These are phyloP conservation scores for Borealophlyctis nickersoniae DNA, from an alignment of 192 early-diverging fungal species.

Conservation along the genomic window DNA sequence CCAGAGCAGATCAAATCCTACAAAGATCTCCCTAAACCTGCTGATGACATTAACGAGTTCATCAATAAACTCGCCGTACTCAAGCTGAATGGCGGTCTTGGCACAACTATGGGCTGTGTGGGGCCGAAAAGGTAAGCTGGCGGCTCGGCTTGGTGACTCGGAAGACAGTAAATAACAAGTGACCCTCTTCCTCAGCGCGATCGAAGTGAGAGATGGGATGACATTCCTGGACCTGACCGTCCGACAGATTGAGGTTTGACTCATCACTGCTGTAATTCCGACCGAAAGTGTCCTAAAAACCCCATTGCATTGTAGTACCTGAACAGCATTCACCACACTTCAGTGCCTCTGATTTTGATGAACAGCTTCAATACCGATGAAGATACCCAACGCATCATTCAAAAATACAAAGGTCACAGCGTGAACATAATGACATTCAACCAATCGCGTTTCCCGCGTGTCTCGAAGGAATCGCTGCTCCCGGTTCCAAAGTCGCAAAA, in stretches of 20 bases:
- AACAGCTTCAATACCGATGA: constrained; percentile 99
- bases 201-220: constrained; percentile 97
- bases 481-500: constrained; percentile 75
- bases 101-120: constrained; percentile 99
- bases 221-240: constrained; percentile 98
- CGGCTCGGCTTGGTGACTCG: background rate
- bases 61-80: constrained; percentile 93
- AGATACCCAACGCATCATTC: constrained; percentile 95
- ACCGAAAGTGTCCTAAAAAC: background rate
- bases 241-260: constrained; percentile 87
- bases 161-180: too few relatives aligned
- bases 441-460: constrained; percentile 91
- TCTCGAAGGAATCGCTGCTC: constrained; percentile 87
- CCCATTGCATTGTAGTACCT: constrained; percentile 58
- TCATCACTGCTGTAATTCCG: too few relatives aligned
- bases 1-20: constrained; percentile 68
- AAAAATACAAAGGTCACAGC: constrained; percentile 93
- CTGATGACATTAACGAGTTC: constrained; percentile 35
- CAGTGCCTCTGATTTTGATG: constrained; percentile 97
- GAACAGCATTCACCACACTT: constrained; percentile 81
- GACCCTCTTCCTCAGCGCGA: too few relatives aligned
- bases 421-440: constrained; percentile 96
- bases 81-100: constrained; percentile 98
- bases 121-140: constrained; percentile 87
- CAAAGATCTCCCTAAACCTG: constrained; percentile 55